Base-by-base conservation (phyloP, 2,329 filamentous ascomycete genomes). In the Amylocarpus encephaloides region DNA sequence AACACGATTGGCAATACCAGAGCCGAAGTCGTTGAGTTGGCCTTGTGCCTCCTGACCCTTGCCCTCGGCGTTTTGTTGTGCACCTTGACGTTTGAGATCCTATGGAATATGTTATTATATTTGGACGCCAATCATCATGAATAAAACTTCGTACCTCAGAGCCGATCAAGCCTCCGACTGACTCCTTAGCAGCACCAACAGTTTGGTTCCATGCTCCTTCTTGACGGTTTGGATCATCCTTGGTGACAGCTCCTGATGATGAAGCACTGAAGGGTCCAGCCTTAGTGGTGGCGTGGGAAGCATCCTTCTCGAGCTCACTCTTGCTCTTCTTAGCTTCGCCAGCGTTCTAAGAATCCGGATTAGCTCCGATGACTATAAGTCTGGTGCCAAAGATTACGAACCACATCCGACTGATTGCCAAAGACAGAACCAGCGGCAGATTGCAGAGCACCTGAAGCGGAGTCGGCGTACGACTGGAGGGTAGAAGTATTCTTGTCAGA, bases 161-260 rank as follows among this genome's bases (percentile, higher is more conserved):
- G 53, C 91, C 92, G 22, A 92, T 59, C 5, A 92, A 61, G 15
- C 83, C 83, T 51, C 92, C 92, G 1, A 93, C 56, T 4, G 83
- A 74, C 67, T 96, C 88, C 74, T 96, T 96, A 39, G 83, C 83
- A 1, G 85, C 80, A 46, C 91, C 92, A n/a, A 91, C 65, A 5
- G 89, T 95, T 72, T 96, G 91, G 73, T 95, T 88, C 83, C 86
- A 94, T 15, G 77, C 76, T 39, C 92, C 91, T 15, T 79, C 67
- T 18, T 76, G 72, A 57, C 90, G 87, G 67, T 92, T 75, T 10
- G 83, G 74, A 68, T 88, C 75, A 68, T 95, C 88, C 59, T 79
- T 76, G 55, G 83, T 78, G 43, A 86, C 73, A 33, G 82, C 85
- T 43, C 88, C 88, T 0, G 81, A 79, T 45, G 83, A 74, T 10